Evolutionary conservation across 345 rosid genomes (phyloP), one percentile per base, ranked within the genome.

Genomic region (Hypericum perforatum): DNA sequence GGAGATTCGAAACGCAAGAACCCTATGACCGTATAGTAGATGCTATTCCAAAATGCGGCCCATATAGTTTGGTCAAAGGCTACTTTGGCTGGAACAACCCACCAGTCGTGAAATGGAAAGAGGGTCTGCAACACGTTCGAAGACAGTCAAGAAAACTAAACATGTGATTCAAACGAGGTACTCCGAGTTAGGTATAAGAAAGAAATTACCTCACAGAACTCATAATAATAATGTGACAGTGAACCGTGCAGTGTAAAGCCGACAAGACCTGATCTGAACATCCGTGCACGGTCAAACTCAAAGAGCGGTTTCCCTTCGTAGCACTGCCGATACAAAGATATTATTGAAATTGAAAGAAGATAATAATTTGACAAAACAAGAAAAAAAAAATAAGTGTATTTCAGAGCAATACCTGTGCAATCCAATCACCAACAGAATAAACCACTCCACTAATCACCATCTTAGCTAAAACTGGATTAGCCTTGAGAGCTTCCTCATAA

Each of bases 11-110:
- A 59, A 57, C 96, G 85, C 45, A 92, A 68, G 54, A 85, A 77
- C 45, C 94, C 98, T 60, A 92, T 63, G 49, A 67, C 79, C 1
- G 67, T 49, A 57, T 22, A 92, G 69, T 92, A 92, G 51, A 88
- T 83, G 76, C 94, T 88, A 63, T 92, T 92, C 96, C 98, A 92
- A 70, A 69, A 57, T 14, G 94, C 94, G 5, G 98, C 69, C 98
- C 98, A 85, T n/a, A 67, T 77, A 2, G 98, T 88, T 70, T 92
- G 96, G 65, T 92, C 96, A 46, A 85, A 85, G 5, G 29, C 86
- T 8, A 85, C 95, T 78, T 85, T 92, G 8, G 46, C 98, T 44
- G 95, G 98, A 74, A 92, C 91, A 59, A 83, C 94, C 98, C 98
- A 92, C 98, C 95, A 92, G 59, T 81, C 96, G 56, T 73, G 79